A percentile compares a stretch with the other conserved stretches of the same genome.
Conservation (phyloP, 2,329 filamentous ascomycete genomes). For the Colletotrichum melonis region DNA sequence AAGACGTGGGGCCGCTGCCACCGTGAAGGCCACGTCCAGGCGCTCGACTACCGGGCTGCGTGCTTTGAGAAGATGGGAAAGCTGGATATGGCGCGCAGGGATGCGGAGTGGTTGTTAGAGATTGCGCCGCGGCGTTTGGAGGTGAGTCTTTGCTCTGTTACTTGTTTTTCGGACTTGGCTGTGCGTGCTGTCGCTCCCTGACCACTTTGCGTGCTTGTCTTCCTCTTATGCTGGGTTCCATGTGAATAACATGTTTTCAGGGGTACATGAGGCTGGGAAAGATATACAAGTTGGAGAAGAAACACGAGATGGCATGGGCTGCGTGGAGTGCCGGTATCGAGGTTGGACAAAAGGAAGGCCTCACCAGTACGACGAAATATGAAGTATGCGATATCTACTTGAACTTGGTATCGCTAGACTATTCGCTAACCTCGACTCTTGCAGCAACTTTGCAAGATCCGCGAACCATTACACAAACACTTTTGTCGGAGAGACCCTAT, state of each 20-base stretch:
- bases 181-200: neutral
- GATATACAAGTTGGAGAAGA: constrained; percentile 50
- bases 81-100: constrained; percentile 49
- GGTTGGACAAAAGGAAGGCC: constrained; percentile 42
- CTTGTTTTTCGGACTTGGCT: neutral
- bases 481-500: constrained; percentile 50
- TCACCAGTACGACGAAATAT: constrained; percentile 45
- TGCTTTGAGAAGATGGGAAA: constrained; percentile 51
- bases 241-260: constrained; percentile 40
- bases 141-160: constrained; percentile 40
- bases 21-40: constrained; percentile 50
- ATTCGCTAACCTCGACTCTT: neutral
- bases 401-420: neutral
- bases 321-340: constrained; percentile 53
- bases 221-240: neutral
- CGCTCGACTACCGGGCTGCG: constrained; percentile 54
- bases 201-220: neutral
- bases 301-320: constrained; percentile 52
- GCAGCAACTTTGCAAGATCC: constrained; percentile 48
- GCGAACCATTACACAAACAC: constrained; percentile 47
- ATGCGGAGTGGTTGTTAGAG: constrained; percentile 57
- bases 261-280: constrained; percentile 57
- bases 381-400: constrained; percentile 42
- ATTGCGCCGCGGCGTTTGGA: constrained; percentile 53
- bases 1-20: constrained; percentile 53